phyloP scores from a whole-genome alignment of 352 stramenopile species.

The Globisporangium iwayamae region DNA sequence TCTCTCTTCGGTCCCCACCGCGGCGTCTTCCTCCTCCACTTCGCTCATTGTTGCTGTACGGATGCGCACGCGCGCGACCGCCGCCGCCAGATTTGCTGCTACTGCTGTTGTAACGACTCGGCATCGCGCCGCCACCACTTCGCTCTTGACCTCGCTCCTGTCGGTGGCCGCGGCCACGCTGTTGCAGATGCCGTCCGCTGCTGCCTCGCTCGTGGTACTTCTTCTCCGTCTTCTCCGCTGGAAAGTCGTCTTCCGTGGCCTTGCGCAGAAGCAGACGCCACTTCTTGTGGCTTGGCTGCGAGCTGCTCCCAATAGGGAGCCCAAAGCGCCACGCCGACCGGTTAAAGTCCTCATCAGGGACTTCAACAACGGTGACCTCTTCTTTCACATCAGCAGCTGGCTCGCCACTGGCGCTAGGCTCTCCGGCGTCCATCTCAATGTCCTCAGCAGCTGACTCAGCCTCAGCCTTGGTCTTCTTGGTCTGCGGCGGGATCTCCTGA shows the following conservation, averaged over 20 bases:
- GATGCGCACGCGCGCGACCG: constrained; percentile 34
- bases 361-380: constrained; percentile 17
- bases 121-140: constrained; percentile 20
- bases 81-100: constrained; percentile 13
- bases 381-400: constrained; percentile 9
- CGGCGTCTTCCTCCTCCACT: constrained; percentile 1
- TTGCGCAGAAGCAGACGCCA: constrained; percentile 72
- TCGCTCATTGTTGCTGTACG: constrained; percentile 33
- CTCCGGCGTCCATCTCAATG: constrained; percentile 49
- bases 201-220: constrained; percentile 61
- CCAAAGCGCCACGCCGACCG: constrained; percentile 61
- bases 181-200: constrained; percentile 3
- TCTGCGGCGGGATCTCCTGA: constrained; percentile 47
- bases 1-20: constrained; percentile 1
- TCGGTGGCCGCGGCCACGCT: constrained; percentile 23
- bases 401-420: constrained; percentile 15
- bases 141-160: not conserved
- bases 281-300: constrained; percentile 48
- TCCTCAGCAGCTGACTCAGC: constrained; percentile 27
- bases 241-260: constrained; percentile 76
- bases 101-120: constrained; percentile 23
- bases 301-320: constrained; percentile 44
- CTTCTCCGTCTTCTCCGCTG: constrained; percentile 69
- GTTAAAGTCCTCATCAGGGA: constrained; percentile 58
- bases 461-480: constrained; percentile 25